Conservation (phyloP, 2,329 filamentous ascomycete genomes). For the Cercospora zeae-maydis region DNA sequence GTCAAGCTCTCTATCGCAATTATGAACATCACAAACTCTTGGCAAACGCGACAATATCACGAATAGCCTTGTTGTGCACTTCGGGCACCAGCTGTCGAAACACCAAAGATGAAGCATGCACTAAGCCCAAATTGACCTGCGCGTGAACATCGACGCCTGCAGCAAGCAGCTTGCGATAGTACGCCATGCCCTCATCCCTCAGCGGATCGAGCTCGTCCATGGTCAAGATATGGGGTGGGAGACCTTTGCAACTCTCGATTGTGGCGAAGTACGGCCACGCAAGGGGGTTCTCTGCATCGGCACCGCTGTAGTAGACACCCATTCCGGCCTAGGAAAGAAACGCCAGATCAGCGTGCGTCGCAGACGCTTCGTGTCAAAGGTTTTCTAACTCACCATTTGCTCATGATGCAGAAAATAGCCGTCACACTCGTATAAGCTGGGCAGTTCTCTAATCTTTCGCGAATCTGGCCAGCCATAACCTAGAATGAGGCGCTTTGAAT, state of each 20-base stretch:
- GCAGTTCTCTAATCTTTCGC: constrained; percentile 27
- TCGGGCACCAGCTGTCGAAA: constrained; percentile 31
- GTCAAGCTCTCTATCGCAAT: not conserved
- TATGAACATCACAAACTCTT: constrained; percentile 20
- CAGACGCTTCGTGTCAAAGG: not conserved
- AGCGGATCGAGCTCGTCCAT: constrained; percentile 35
- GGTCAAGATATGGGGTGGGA: constrained; percentile 30
- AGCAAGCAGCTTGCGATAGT: constrained; percentile 26
- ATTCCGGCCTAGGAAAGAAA: constrained; percentile 10
- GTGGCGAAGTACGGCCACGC: constrained; percentile 35
- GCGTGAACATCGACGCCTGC: constrained; percentile 30
- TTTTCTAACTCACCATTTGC: constrained; percentile 6
- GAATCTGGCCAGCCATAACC: constrained; percentile 20
- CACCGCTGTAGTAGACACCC: constrained; percentile 27
- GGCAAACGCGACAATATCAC: constrained; percentile 29
- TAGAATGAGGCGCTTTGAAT: not conserved
- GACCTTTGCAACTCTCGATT: constrained; percentile 30
- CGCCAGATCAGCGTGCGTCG: not conserved
- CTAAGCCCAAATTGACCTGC: constrained; percentile 29
- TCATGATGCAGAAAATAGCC: constrained; percentile 27
- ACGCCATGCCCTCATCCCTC: constrained; percentile 33
- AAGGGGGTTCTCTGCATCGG: constrained; percentile 26
- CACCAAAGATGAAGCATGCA: constrained; percentile 26
- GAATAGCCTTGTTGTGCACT: constrained; percentile 23
- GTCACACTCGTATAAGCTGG: constrained; percentile 30